These are phyloP conservation scores for Salix suchowensis DNA, from an alignment of 345 rosid genomes.

Conservation along the genomic window DNA sequence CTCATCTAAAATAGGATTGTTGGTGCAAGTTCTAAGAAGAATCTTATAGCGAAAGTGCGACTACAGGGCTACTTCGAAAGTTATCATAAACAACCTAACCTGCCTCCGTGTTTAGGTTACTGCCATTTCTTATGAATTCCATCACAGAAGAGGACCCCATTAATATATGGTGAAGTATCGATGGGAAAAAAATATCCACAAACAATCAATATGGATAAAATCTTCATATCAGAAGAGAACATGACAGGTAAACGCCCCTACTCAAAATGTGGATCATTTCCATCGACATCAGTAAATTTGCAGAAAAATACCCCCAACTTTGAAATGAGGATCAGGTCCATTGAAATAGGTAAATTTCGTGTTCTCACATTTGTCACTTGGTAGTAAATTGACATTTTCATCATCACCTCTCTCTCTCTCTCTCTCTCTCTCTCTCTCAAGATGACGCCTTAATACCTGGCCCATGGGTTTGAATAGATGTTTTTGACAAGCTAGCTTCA, in stretches of 20 bases:
- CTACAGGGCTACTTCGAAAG: not conserved
- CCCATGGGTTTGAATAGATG: constrained; percentile 28
- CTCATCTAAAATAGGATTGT: not conserved
- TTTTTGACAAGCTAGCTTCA: constrained; percentile 29
- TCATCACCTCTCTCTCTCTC: not conserved
- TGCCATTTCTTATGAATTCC: not conserved
- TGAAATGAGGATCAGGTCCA: not conserved
- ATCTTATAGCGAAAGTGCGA: not conserved
- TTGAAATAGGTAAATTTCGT: not conserved
- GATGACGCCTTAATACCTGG: not conserved
- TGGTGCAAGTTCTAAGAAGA: not conserved
- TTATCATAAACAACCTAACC: not conserved
- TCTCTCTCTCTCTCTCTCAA: not conserved
- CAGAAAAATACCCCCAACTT: not conserved
- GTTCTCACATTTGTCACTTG: not conserved
- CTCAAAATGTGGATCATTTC: not conserved
- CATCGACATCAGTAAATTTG: not conserved
- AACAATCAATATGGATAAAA: not conserved
- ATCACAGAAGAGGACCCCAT: not conserved
- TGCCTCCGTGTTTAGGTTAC: not conserved
- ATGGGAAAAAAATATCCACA: not conserved
- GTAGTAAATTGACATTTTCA: not conserved
- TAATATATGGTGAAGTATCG: not conserved
- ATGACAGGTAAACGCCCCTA: not conserved
- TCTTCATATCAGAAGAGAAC: not conserved